phyloP scores from a whole-genome alignment of 2,329 filamentous ascomycete genomes.

The Chaetothyriales sp. region DNA sequence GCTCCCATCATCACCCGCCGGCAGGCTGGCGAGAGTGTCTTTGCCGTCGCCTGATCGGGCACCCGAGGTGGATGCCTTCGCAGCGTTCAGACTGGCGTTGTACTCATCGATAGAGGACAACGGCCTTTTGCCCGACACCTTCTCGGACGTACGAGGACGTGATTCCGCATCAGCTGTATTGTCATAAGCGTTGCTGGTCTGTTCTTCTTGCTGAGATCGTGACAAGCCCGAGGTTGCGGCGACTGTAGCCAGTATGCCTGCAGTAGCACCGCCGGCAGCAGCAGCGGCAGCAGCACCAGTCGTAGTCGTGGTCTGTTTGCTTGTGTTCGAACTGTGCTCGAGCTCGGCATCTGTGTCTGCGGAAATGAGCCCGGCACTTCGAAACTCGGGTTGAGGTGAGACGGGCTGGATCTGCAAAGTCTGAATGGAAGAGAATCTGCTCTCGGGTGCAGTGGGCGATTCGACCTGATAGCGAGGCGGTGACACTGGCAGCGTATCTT shows the following conservation, averaged over 20 bases:
- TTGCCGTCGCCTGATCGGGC: not conserved
- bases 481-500: constrained; percentile 11
- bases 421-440: constrained; percentile 22
- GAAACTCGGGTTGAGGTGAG: not conserved
- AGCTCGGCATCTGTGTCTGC: not conserved
- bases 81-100: not conserved
- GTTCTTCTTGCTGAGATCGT: constrained; percentile 10
- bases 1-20: not conserved
- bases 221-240: constrained; percentile 13
- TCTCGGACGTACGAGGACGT: not conserved
- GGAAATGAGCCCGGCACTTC: not conserved
- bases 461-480: not conserved
- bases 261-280: constrained; percentile 5
- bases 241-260: constrained; percentile 11
- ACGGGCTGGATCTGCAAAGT: constrained; percentile 7
- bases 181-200: constrained; percentile 1
- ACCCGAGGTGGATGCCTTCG: not conserved
- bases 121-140: not conserved
- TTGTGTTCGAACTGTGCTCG: not conserved
- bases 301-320: constrained; percentile 16
- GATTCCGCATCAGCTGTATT: constrained; percentile 2
- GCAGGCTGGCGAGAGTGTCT: not conserved
- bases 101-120: not conserved
- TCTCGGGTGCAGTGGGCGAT: constrained; percentile 7
- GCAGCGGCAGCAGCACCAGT: constrained; percentile 25